phyloP scores from a whole-genome alignment of 2,329 filamentous ascomycete species.

The Phyllosticta citrichinensis region DNA sequence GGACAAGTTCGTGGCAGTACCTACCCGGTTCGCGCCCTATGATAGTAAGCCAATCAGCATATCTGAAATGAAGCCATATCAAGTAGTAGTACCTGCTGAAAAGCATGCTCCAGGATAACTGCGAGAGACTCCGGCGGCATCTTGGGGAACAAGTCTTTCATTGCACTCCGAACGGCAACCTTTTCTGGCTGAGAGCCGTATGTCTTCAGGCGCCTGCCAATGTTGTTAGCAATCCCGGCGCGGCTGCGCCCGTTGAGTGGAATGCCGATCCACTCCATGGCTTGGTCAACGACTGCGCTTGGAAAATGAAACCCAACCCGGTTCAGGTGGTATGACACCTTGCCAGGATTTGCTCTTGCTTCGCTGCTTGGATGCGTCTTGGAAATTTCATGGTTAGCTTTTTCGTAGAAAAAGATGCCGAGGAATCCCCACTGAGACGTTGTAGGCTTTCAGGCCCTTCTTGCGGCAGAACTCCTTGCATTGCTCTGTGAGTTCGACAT shows the following conservation, averaged over 20 bases:
- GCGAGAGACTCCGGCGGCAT: conserved; percentile 49
- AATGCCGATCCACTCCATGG: conserved; percentile 42
- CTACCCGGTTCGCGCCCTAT: conserved; percentile 47
- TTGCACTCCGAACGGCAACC: conserved; percentile 47
- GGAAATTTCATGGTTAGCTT: conserved; percentile 13
- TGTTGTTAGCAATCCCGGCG: conserved; percentile 24
- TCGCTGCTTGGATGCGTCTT: conserved; percentile 37
- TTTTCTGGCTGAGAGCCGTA: neutral
- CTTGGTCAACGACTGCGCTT: conserved; percentile 46
- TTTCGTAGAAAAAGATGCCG: neutral
- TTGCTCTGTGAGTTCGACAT: conserved; percentile 47
- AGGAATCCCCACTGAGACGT: conserved; percentile 47
- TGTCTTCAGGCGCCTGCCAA: conserved; percentile 8
- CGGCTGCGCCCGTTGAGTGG: conserved; percentile 19
- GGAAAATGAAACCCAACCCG: conserved; percentile 56
- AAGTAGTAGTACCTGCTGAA: conserved; percentile 41
- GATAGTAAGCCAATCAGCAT: conserved; percentile 13
- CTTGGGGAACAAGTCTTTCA: conserved; percentile 53
- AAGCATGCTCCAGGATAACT: conserved; percentile 50
- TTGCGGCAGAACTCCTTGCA: conserved; percentile 49
- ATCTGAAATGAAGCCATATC: neutral
- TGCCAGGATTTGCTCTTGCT: conserved; percentile 39
- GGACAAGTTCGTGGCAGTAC: conserved; percentile 44
- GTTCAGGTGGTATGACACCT: conserved; percentile 50
- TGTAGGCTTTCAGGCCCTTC: conserved; percentile 43